Conservation (phyloP, 2,329 filamentous ascomycete species). For the Blastomyces percursus region DNA sequence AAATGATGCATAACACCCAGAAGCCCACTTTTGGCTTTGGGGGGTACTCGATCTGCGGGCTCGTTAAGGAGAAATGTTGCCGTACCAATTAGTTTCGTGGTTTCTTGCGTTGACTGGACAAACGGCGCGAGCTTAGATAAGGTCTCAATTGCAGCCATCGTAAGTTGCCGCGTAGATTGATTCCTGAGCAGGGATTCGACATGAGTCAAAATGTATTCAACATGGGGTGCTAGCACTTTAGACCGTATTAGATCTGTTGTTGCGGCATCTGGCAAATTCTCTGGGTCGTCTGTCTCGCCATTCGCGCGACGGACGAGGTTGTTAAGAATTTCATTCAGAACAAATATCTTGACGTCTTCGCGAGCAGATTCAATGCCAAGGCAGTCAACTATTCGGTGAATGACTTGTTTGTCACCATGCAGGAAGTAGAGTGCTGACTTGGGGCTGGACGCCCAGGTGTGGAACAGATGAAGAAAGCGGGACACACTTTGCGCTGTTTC, state of each 20-base stretch:
- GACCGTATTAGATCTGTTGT: conserved; percentile 26
- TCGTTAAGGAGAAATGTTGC: conserved; percentile 73
- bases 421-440: conserved; percentile 60
- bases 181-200: conserved; percentile 45
- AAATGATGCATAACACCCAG: conserved; percentile 73
- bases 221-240: conserved; percentile 42
- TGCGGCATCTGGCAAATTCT: conserved; percentile 29
- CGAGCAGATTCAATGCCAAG: conserved; percentile 63
- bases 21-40: conserved; percentile 70
- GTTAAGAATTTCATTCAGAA: conserved; percentile 60
- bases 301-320: conserved; percentile 54
- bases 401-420: conserved; percentile 46
- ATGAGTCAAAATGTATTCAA: conserved; percentile 52
- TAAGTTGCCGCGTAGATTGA: conserved; percentile 57
- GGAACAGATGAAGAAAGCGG: conserved; percentile 66
- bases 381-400: conserved; percentile 61
- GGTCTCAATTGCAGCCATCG: conserved; percentile 67
- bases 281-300: conserved; percentile 41
- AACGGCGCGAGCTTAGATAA: conserved; percentile 65
- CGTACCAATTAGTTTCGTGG: conserved; percentile 67
- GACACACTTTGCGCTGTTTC: conserved; percentile 89
- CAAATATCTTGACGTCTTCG: conserved; percentile 74
- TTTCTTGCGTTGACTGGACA: conserved; percentile 52
- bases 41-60: conserved; percentile 70
- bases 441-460: conserved; percentile 63